Conservation (phyloP, 225 moss, liverwort and hornwort genomes). For the Sphagnum tenellum region DNA sequence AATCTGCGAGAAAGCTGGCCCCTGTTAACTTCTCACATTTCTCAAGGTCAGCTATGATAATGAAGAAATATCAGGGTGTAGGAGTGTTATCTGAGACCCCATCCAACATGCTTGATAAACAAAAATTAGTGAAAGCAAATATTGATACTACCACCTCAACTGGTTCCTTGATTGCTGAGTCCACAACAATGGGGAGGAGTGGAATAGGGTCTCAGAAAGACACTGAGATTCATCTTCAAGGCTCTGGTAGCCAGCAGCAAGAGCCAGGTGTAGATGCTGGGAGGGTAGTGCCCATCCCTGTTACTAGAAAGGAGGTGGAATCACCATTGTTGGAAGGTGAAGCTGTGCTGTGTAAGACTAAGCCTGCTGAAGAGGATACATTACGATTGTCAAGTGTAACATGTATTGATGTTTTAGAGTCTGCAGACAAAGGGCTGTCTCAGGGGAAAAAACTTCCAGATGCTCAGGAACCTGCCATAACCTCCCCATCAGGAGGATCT, state of each 20-base stretch:
- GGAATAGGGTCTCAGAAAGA: slow-evolving; percentile 24
- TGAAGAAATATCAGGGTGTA: slow-evolving; percentile 57
- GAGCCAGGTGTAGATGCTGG: slow-evolving; percentile 31
- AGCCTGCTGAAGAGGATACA: slow-evolving; percentile 32
- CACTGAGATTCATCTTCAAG: slow-evolving; percentile 16
- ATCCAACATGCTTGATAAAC: slow-evolving; percentile 20
- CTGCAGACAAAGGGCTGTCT: slow-evolving; percentile 28
- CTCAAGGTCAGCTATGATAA: slow-evolving; percentile 40
- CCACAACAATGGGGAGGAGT: slow-evolving; percentile 37
- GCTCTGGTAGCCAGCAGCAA: slow-evolving; percentile 23
- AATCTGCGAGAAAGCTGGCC: slow-evolving; percentile 14
- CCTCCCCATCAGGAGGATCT: slow-evolving; percentile 73
- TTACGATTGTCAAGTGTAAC: slow-evolving; percentile 30
- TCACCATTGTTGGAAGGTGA: slow-evolving; percentile 21
- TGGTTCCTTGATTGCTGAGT: slow-evolving; percentile 66
- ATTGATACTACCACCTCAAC: slow-evolving; percentile 50
- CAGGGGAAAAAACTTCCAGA: slow-evolving; percentile 40
- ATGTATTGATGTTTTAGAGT: slow-evolving; percentile 18
- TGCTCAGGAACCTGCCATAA: slow-evolving; percentile 61
- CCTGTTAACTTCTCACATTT: slow-evolving; percentile 75
- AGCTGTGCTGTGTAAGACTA: slow-evolving; percentile 13
- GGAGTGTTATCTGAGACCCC: slow-evolving; percentile 17
- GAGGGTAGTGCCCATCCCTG: slow-evolving; percentile 30
- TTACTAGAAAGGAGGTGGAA: slow-evolving; percentile 26
- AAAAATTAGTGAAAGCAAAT: slow-evolving; percentile 16